phyloP scores from a whole-genome alignment of 78 protist genomes.

The Isochrysis galbana region DNA sequence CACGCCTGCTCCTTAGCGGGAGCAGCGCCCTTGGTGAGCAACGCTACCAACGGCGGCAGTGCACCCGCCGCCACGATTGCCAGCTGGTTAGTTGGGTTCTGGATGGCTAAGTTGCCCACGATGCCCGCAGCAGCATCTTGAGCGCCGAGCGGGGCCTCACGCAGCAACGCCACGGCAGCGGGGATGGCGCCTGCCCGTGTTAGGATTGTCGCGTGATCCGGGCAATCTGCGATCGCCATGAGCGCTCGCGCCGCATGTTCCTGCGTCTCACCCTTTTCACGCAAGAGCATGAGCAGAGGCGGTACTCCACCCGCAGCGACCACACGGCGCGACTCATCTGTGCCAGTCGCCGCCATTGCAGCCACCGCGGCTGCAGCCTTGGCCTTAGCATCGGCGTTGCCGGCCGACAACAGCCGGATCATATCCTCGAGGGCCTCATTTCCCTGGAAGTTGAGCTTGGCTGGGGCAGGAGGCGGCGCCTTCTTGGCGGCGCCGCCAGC shows the following conservation, averaged over 20 bases:
- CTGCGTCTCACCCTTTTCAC: background rate
- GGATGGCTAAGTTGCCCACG: slow-evolving; percentile 26
- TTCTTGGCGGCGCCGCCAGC: background rate
- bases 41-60: background rate
- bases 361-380: background rate
- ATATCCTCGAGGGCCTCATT: background rate
- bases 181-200: slow-evolving; percentile 1
- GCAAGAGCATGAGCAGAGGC: slow-evolving; percentile 27
- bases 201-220: background rate
- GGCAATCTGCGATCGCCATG: background rate
- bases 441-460: background rate
- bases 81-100: background rate
- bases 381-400: background rate
- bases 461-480: background rate
- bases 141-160: background rate
- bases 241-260: slow-evolving; percentile 27
- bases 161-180: background rate
- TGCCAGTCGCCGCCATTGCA: background rate
- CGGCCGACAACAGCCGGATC: background rate
- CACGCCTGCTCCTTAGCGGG: background rate
- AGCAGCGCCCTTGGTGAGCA: background rate
- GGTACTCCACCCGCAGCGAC: background rate
- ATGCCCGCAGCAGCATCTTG: slow-evolving; percentile 9
- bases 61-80: slow-evolving; percentile 1
- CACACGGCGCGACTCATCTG: background rate